phyloP scores from a whole-genome alignment of 208 protist species.

The Vickermania ingenoplastis region DNA sequence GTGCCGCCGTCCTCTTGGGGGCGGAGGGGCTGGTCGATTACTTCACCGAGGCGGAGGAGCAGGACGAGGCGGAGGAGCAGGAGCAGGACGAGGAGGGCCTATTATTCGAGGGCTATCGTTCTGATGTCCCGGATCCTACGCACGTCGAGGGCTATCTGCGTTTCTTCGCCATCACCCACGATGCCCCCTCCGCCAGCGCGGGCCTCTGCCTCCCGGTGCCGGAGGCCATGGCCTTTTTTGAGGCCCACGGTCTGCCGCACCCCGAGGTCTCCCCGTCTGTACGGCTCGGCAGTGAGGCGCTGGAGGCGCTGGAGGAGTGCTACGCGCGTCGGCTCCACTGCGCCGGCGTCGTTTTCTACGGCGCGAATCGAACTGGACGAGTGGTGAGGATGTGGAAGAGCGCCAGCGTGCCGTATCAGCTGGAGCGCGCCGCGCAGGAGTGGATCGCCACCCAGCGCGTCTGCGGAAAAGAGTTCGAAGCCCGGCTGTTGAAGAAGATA shows the following conservation, averaged over 20 bases:
- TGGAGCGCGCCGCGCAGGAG: conserved; percentile 69
- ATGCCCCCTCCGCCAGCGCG: conserved; percentile 13
- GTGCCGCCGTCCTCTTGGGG: conserved; percentile 43
- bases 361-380: conserved; percentile 17
- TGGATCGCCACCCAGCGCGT: conserved; percentile 59
- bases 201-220: conserved; percentile 49
- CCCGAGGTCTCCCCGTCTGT: conserved; percentile 11
- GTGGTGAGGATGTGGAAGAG: conserved; percentile 76
- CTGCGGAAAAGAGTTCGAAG: conserved; percentile 23
- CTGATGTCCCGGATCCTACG: not conserved
- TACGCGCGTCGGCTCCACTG: conserved; percentile 31
- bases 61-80: not conserved
- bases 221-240: conserved; percentile 24
- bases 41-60: not conserved
- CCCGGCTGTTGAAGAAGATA: conserved; percentile 49
- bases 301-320: conserved; percentile 19
- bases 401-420: conserved; percentile 29
- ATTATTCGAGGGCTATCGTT: not conserved
- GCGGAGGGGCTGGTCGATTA: conserved; percentile 55
- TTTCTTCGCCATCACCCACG: conserved; percentile 64
- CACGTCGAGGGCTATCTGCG: conserved; percentile 10
- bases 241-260: conserved; percentile 26
- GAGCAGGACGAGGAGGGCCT: not conserved
- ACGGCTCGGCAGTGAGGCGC: conserved; percentile 25
- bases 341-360: conserved; percentile 69